Conservation (phyloP, 1,284 basidiomycete species). For the Cryptococcus jaspeensis region DNA sequence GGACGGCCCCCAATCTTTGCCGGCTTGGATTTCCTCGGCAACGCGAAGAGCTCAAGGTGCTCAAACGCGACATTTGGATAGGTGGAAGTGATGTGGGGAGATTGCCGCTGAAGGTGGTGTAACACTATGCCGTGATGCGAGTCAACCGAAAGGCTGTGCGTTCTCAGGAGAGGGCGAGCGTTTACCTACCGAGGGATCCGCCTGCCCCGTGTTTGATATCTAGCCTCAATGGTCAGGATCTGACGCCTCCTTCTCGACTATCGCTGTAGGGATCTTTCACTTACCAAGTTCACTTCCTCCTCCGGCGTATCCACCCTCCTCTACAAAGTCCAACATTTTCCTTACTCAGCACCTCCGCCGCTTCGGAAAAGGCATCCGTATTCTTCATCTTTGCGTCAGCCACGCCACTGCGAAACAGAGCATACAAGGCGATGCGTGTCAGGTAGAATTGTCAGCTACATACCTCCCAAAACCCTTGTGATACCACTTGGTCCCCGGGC, state of each 20-base stretch:
- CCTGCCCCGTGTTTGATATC: constrained; percentile 72
- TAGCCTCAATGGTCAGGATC: constrained; percentile 23
- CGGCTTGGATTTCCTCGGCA: constrained; percentile 23
- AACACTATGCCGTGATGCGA: too few relatives aligned
- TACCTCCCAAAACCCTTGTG: constrained; percentile 48
- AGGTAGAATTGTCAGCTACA: too few relatives aligned
- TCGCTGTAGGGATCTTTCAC: too few relatives aligned
- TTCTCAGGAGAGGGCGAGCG: too few relatives aligned
- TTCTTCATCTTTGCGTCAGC: constrained; percentile 36
- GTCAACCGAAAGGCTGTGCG: too few relatives aligned
- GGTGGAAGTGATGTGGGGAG: constrained; percentile 58
- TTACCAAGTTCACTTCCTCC: constrained; percentile 57
- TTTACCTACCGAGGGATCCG: constrained; percentile 59
- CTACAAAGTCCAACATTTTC: constrained; percentile 56
- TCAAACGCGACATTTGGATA: constrained; percentile 51
- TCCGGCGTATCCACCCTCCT: constrained; percentile 44
- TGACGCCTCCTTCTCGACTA: too few relatives aligned
- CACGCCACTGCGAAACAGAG: too few relatives aligned
- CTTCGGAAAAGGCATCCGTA: constrained; percentile 59
- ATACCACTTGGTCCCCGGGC: constrained; percentile 29
- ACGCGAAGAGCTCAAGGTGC: constrained; percentile 24
- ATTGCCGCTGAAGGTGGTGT: constrained; percentile 46
- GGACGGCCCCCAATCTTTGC: constrained; percentile 38
- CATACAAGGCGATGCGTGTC: too few relatives aligned
- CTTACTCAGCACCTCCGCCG: constrained; percentile 63